These are phyloP conservation scores for Penicillium concentricum DNA, from an alignment of 2,329 filamentous ascomycete species.

Conservation along the genomic window DNA sequence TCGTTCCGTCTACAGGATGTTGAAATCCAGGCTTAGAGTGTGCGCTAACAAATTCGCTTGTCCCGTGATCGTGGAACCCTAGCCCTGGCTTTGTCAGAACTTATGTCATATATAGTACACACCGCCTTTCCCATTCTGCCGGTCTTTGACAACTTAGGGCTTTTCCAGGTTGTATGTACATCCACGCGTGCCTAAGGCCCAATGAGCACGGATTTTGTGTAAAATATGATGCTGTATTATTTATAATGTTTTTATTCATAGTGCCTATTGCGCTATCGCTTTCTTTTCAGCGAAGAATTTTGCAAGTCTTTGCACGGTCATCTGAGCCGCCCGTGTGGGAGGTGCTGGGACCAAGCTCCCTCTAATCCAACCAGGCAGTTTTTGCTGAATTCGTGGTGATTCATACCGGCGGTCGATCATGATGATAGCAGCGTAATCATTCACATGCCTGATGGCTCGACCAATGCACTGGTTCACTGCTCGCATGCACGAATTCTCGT, in stretches of 20 bases:
- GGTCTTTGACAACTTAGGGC: neutral
- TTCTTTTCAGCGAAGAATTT: constrained; percentile 34
- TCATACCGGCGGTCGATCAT: constrained; percentile 79
- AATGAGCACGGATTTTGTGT: neutral
- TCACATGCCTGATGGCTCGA: constrained; percentile 80
- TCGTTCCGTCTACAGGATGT: constrained; percentile 33
- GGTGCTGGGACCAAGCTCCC: constrained; percentile 55
- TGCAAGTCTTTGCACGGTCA: constrained; percentile 30
- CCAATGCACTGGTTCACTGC: constrained; percentile 97
- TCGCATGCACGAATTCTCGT: constrained; percentile 94
- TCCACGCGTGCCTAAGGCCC: neutral
- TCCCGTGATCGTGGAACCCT: constrained; percentile 36
- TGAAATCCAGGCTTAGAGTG: constrained; percentile 41
- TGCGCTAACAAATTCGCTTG: constrained; percentile 41
- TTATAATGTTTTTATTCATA: neutral
- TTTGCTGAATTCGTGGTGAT: constrained; percentile 68
- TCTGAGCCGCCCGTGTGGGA: constrained; percentile 24
- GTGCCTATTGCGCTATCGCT: neutral
- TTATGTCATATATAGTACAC: neutral
- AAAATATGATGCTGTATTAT: neutral
- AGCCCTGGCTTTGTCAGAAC: constrained; percentile 11
- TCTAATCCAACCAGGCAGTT: constrained; percentile 87
- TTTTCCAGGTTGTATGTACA: neutral
- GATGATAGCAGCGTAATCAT: constrained; percentile 87
- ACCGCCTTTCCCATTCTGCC: constrained; percentile 11